A percentile compares a stretch with the other conserved stretches of the same genome.
Conservation (phyloP, 176 grass and related monocot genomes). For the Cymbopogon citratus region DNA sequence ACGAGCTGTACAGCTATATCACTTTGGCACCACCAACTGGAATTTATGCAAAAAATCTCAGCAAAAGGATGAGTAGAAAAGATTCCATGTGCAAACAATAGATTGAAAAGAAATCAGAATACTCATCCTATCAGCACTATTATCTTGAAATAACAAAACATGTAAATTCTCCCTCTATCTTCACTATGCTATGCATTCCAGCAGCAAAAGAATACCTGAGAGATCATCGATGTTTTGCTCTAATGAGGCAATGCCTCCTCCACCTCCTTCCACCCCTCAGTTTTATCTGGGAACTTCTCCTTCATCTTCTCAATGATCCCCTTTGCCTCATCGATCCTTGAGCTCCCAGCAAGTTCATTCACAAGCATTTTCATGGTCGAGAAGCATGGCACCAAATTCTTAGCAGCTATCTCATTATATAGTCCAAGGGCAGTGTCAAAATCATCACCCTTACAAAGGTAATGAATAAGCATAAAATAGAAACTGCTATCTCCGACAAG, state of each 20-base stretch:
- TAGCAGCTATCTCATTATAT: conserved; percentile 48
- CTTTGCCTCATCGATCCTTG: conserved; percentile 70
- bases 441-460: conserved; percentile 59
- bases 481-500: conserved; percentile 32
- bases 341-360: conserved; percentile 55
- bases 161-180: neutral
- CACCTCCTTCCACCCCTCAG: conserved; percentile 75
- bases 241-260: conserved; percentile 65
- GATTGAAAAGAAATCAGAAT: conserved; percentile 9
- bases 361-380: conserved; percentile 95
- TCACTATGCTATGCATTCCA: neutral
- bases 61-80: neutral
- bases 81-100: neutral
- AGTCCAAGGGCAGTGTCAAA: conserved; percentile 58
- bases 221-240: neutral
- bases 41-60: neutral
- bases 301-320: conserved; percentile 76
- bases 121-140: neutral
- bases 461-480: conserved; percentile 54
- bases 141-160: neutral
- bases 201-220: conserved; percentile 13
- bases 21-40: neutral
- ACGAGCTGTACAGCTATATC: neutral
- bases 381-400: conserved; percentile 64
- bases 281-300: conserved; percentile 67